A percentile compares a stretch with the other conserved stretches of the same genome.
Evolutionary conservation across 192 early-diverging fungal genomes (phyloP).

Genomic region (Lobulomyces angularis): DNA sequence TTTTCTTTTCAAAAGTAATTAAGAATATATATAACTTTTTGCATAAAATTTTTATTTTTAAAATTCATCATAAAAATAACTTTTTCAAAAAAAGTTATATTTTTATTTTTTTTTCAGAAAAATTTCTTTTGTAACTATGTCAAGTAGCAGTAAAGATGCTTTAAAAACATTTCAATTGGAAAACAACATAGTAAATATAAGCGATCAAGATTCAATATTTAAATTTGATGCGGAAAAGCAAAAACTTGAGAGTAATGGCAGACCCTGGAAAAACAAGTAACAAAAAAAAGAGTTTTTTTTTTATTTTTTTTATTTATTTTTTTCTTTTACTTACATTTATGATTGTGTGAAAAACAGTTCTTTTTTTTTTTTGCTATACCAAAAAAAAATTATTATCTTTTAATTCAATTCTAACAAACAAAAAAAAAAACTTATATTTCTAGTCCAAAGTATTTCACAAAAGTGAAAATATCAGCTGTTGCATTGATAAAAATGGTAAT

Average conservation of each 20-base stretch:
- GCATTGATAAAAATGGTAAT: constrained; percentile 98
- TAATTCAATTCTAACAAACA: background rate
- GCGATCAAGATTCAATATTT: constrained; percentile 62
- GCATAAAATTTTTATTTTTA: constrained; percentile 1
- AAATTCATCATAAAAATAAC: background rate
- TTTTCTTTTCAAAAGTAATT: constrained; percentile 1
- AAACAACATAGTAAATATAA: constrained; percentile 64
- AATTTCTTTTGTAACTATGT: too few relatives aligned
- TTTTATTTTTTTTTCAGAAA: background rate
- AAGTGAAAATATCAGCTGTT: constrained; percentile 85
- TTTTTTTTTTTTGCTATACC: background rate
- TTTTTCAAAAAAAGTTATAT: background rate
- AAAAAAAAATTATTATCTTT: background rate
- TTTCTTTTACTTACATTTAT: background rate
- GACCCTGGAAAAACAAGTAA: constrained; percentile 79
- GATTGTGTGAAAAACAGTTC: background rate
- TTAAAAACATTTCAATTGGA: constrained; percentile 35
- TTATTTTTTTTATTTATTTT: background rate
- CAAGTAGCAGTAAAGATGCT: too few relatives aligned
- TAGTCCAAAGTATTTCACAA: constrained; percentile 74
- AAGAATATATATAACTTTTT: background rate
- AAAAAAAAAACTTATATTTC: background rate
- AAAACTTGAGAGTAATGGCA: constrained; percentile 41
- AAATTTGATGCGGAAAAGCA: constrained; percentile 62
- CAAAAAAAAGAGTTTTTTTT: too few relatives aligned